These are phyloP conservation scores for Tuber borchii DNA, from an alignment of 495 filamentous ascomycete genomes.

Conservation along the genomic window DNA sequence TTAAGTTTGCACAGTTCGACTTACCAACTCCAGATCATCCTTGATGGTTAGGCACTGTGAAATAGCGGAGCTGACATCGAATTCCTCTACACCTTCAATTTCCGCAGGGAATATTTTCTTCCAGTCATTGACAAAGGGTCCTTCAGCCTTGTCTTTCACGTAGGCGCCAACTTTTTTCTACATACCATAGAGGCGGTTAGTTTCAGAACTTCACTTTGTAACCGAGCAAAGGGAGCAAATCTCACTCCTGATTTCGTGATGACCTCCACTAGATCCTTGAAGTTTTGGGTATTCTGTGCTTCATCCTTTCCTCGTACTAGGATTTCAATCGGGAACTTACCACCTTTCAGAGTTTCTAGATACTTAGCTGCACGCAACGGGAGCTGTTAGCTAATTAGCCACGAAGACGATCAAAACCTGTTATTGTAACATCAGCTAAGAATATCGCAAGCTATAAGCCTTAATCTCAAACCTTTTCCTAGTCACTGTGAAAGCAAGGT, in stretches of 20 bases:
- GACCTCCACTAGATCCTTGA: slow-evolving; percentile 68
- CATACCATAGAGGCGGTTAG: not conserved
- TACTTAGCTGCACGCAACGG: slow-evolving; percentile 63
- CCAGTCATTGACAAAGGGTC: slow-evolving; percentile 95
- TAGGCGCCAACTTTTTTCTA: slow-evolving; percentile 85
- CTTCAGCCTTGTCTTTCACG: slow-evolving; percentile 71
- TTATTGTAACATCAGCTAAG: slow-evolving; percentile 4
- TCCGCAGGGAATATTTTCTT: slow-evolving; percentile 68
- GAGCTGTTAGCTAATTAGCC: slow-evolving; percentile 39
- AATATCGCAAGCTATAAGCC: slow-evolving; percentile 56
- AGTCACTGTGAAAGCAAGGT: slow-evolving; percentile 83
- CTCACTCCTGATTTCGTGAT: slow-evolving; percentile 85
- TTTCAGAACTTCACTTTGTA: not conserved
- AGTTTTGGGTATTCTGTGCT: slow-evolving; percentile 79
- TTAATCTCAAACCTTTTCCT: slow-evolving; percentile 76
- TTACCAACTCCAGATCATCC: slow-evolving; percentile 81
- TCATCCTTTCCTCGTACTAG: slow-evolving; percentile 82
- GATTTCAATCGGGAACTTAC: slow-evolving; percentile 83
- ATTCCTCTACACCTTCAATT: slow-evolving; percentile 77
- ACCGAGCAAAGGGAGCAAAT: slow-evolving; percentile 11
- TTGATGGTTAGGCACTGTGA: slow-evolving; percentile 83
- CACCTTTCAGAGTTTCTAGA: slow-evolving; percentile 83
- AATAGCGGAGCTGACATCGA: slow-evolving; percentile 75
- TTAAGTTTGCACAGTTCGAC: slow-evolving; percentile 24
- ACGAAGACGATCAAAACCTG: not conserved